Conservation (phyloP, 495 filamentous ascomycete species). For the Hypoxylon subgilvum region DNA sequence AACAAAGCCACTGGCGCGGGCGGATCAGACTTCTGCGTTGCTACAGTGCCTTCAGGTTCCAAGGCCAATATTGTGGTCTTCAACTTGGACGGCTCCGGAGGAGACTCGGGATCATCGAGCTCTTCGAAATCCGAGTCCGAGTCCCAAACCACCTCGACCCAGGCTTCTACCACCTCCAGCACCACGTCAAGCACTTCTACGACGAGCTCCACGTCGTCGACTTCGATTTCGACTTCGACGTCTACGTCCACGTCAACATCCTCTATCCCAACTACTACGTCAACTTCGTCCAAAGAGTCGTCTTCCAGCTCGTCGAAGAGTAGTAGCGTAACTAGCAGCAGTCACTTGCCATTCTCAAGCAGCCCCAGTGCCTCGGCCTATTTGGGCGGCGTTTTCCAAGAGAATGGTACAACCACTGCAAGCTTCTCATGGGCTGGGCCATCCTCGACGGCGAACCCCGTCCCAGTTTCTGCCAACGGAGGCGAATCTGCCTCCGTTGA, state of each 20-base stretch:
- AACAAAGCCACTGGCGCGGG: conserved; percentile 65
- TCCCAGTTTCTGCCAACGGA: conserved; percentile 20
- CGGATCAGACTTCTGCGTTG: conserved; percentile 77
- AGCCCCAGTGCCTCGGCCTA: conserved; percentile 6
- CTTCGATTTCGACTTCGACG: conserved; percentile 9
- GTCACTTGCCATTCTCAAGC: conserved; percentile 17
- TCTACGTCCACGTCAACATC: conserved; percentile 18
- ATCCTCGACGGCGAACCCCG: conserved; percentile 6
- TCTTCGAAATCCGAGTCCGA: conserved; percentile 22
- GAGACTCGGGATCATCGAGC: conserved; percentile 20
- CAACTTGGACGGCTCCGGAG: conserved; percentile 48
- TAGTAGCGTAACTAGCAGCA: conserved; percentile 20
- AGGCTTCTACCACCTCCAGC: conserved; percentile 28
- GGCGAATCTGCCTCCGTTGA: conserved; percentile 26
- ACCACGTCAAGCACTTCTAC: conserved; percentile 28
- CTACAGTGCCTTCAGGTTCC: conserved; percentile 71
- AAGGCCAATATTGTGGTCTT: conserved; percentile 72
- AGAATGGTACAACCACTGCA: conserved; percentile 29
- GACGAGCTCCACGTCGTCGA: conserved; percentile 34
- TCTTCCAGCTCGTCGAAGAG: conserved; percentile 24
- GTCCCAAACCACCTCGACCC: conserved; percentile 23
- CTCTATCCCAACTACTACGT: conserved; percentile 5
- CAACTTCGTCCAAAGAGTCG: conserved; percentile 15
- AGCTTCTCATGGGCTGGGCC: conserved; percentile 9
- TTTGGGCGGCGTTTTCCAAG: conserved; percentile 35